phyloP scores from a whole-genome alignment of 495 filamentous ascomycete genomes.

The Penicillium robsamsonii region DNA sequence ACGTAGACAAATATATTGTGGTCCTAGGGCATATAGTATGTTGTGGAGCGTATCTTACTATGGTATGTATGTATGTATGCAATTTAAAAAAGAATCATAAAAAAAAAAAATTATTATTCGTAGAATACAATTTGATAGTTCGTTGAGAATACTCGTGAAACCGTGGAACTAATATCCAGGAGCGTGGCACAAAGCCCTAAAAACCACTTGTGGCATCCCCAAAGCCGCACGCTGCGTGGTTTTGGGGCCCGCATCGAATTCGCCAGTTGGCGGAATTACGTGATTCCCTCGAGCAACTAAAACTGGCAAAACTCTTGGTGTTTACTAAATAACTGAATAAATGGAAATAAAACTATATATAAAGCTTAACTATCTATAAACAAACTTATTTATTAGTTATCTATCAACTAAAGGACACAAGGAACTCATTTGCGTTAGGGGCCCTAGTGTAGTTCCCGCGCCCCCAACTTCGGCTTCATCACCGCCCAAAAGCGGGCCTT shows the following conservation, averaged over 20 bases:
- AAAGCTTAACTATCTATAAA: no score
- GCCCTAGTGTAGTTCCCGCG: no score
- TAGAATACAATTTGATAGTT: neutral
- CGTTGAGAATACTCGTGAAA: neutral
- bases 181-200: no score
- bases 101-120: neutral
- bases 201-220: no score
- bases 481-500: neutral
- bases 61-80: no score
- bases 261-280: neutral
- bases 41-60: no score
- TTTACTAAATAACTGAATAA: neutral
- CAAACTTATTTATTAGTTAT: no score
- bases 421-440: neutral
- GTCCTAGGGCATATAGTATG: no score
- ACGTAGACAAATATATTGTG: no score
- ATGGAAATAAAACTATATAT: neutral
- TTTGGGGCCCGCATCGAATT: neutral
- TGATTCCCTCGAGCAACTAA: neutral
- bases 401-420: neutral
- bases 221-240: no score
- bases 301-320: neutral
- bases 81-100: no score
- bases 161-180: neutral
- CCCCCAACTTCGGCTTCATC: neutral